These are phyloP conservation scores for Gentiana macrophylla DNA, from an alignment of 257 asterid species.

Conservation along the genomic window DNA sequence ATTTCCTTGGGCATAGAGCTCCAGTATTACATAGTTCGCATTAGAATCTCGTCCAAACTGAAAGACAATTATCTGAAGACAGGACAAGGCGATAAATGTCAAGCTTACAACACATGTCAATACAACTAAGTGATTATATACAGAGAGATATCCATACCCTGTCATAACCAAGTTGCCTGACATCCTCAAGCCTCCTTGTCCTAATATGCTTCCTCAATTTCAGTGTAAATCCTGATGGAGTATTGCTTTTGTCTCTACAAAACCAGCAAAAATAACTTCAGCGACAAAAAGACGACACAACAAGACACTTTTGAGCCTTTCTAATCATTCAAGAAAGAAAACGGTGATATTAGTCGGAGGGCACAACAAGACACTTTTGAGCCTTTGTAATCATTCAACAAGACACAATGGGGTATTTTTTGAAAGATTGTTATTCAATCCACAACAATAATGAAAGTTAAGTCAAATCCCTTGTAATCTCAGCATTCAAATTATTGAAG, in stretches of 20 bases:
- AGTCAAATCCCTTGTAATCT: too few relatives aligned
- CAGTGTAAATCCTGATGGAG: slow-evolving; percentile 95
- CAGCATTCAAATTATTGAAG: too few relatives aligned
- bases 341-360: background rate
- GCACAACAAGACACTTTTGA: too few relatives aligned
- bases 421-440: too few relatives aligned
- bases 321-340: background rate
- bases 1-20: slow-evolving; percentile 97
- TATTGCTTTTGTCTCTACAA: slow-evolving; percentile 88
- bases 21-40: slow-evolving; percentile 87
- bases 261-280: slow-evolving; percentile 3
- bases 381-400: too few relatives aligned
- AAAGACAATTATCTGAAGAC: slow-evolving; percentile 67
- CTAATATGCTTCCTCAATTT: slow-evolving; percentile 92
- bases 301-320: too few relatives aligned
- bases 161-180: slow-evolving; percentile 96
- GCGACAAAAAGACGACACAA: background rate
- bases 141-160: slow-evolving; percentile 42
- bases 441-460: too few relatives aligned
- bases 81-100: background rate
- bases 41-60: slow-evolving; percentile 87
- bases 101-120: background rate
- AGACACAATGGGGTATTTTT: too few relatives aligned
- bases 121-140: background rate
- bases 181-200: slow-evolving; percentile 96